Evolutionary conservation across 768 basidiomycete species (phyloP).

Genomic region (Pleurotus eryngii): DNA sequence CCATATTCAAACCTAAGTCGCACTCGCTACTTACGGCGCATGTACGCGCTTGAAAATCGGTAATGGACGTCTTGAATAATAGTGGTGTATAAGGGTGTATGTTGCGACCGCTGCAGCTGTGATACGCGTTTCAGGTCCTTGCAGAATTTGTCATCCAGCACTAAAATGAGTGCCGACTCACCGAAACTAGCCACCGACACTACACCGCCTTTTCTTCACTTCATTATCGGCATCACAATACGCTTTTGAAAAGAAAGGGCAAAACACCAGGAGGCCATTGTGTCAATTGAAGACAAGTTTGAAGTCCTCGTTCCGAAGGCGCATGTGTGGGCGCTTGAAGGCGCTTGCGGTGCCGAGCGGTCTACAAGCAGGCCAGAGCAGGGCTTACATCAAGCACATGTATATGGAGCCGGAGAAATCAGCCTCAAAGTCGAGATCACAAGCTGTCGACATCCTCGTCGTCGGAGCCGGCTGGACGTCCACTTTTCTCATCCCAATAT

Average conservation of each 20-base stretch:
- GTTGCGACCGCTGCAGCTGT: not conserved
- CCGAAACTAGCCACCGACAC: too few species aligned
- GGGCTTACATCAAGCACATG: not conserved
- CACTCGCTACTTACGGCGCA: not conserved
- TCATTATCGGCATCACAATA: not conserved
- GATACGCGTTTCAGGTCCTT: not conserved
- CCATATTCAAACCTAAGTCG: not conserved
- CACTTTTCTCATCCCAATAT: slow-evolving; percentile 55
- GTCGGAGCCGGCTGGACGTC: slow-evolving; percentile 70
- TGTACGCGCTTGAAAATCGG: not conserved
- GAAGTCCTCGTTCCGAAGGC: not conserved
- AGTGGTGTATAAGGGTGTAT: too few species aligned
- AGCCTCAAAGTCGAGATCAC: not conserved
- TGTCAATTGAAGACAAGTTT: not conserved
- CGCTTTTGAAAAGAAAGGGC: not conserved
- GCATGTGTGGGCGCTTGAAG: too few species aligned
- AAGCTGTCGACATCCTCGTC: slow-evolving; percentile 51
- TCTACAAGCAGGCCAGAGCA: too few species aligned
- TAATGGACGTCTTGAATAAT: too few species aligned
- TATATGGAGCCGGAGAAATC: not conserved
- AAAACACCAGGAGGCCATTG: not conserved
- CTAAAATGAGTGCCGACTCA: too few species aligned
- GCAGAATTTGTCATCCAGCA: not conserved
- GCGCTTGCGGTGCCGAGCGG: too few species aligned
- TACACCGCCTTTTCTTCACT: not conserved